Base-by-base conservation (phyloP, 1,139 yeast species). In the Geotrichum citri-aurantii region DNA sequence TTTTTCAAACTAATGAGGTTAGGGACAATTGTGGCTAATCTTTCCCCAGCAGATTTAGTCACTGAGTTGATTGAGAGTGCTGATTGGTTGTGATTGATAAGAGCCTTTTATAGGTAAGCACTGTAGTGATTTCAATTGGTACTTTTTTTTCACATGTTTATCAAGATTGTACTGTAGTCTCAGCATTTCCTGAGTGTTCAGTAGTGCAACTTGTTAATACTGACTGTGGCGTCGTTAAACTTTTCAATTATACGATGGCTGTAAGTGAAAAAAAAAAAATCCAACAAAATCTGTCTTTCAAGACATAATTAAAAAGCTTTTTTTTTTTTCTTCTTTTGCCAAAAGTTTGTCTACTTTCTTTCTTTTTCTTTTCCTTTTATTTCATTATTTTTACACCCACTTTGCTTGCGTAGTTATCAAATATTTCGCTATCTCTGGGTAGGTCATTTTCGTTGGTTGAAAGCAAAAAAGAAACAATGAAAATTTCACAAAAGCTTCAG, bases 401-500 rank as follows among this genome's bases (percentile, higher is more conserved):
- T 37, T 37, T 17, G 10, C 17, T 37, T n/a, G 42, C 19, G 42
- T 37, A 14, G 42, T 17, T n/a, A 37, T 17, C 42, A n/a, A n/a
- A 37, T 37, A n/a, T 37, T n/a, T 7, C 17, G 7, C 21, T 33
- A 2, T 33, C n/a, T 37, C 14, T 7, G 21, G 42, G 42, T 37
- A 37, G 42, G n/a, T 14, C 21, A 37, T 37, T 37, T 7, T 37
- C 42, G 42, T 37, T 37, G 12, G 42, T n/a, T 37, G 42, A 37
- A n/a, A 37, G 42, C 14, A 37, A 19, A 23, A 7, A n/a, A 46
- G 2, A n/a, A 24, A 54, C 24, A 27, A 76, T 77, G 80, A 75
- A 71, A 61, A 71, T 77, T 49, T 71, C 77, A 24, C 70, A 74
- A 53, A 76, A 76, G 63, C 70, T 77, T 52, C 69, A 71, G 56